Evolutionary conservation across 345 rosid species (phyloP), one percentile per base, ranked within the genome.

Genomic region (Salix koriyanagi): DNA sequence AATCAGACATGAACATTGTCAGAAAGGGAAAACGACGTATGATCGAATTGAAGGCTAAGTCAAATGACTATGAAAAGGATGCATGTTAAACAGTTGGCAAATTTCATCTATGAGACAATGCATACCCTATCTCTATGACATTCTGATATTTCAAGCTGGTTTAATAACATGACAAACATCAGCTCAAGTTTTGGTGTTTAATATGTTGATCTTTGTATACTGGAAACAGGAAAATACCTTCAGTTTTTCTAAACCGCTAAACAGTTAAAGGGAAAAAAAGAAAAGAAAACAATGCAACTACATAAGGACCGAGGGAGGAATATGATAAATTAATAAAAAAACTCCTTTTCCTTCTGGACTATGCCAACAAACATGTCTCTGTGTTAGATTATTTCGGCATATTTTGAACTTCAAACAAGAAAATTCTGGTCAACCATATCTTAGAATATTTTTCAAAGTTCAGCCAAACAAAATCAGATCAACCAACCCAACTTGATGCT

Each of bases 51-150:
- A 60, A 21, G 65, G 65, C 52, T 46, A 46, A 46, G 52, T 46
- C 52, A 21, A 75, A 15, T 21, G 12, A 69, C 73, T 72, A 62
- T 66, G 34, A 66, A 71, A 32, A 32, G 36, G 26, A 42, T 65
- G 58, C 67, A 62, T 54, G 60, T n/a, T 13, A 65, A 65, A 46
- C 72, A 54, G 71, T 66, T 37, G 32, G 52, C 52, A 60, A 60
- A 23, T 1, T 14, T 14, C 18, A 46, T 46, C 52, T 46, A 46
- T 19, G 52, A 14, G 19, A 46, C 52, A 46, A 46, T 46, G 52
- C 19, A 46, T 46, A 46, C 52, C 52, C 52, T 23, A 21, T 60
- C 25, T 58, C 23, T 25, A 19, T 25, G 25, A 58, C 64, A 58
- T 21, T 7, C 50, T 58, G 28, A 58, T 19, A 58, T 21, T 21